Evolutionary conservation across 208 protist genomes (phyloP).

Genomic region (Trypanosomatidae sp.): DNA sequence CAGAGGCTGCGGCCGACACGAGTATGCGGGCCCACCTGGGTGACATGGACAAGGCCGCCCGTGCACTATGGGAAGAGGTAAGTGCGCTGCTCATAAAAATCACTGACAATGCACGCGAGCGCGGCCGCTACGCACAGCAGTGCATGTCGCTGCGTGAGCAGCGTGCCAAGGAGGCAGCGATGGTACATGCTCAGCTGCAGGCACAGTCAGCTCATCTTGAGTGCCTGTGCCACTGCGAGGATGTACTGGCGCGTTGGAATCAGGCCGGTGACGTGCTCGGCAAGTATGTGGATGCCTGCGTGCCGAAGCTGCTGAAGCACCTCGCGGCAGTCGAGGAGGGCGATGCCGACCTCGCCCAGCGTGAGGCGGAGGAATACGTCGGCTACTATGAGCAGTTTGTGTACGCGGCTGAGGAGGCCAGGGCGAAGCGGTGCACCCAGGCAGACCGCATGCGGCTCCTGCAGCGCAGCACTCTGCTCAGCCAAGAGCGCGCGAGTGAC

Average conservation of each 20-base stretch:
- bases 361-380: conserved; percentile 77
- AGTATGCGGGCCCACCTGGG: conserved; percentile 25
- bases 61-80: conserved; percentile 50
- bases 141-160: conserved; percentile 65
- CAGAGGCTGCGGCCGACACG: conserved; percentile 37
- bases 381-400: conserved; percentile 74
- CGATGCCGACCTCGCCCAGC: conserved; percentile 59
- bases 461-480: conserved; percentile 46
- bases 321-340: conserved; percentile 83
- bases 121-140: conserved; percentile 45
- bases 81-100: conserved; percentile 39
- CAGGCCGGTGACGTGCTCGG: conserved; percentile 57
- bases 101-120: conserved; percentile 36
- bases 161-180: conserved; percentile 39
- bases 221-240: conserved; percentile 54
- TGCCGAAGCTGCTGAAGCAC: conserved; percentile 90
- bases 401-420: conserved; percentile 75
- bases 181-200: conserved; percentile 43
- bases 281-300: conserved; percentile 88
- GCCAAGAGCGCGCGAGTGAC: conserved; percentile 44
- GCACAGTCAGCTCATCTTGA: conserved; percentile 45
- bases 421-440: conserved; percentile 68
- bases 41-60: conserved; percentile 45
- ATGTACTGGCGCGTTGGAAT: conserved; percentile 47
- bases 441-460: conserved; percentile 61